Percentiles rank a stretch among this genome's conserved stretches.
These are phyloP conservation scores for Periconia sp. DNA, from an alignment of 2,329 filamentous ascomycete species.

Conservation along the genomic window DNA sequence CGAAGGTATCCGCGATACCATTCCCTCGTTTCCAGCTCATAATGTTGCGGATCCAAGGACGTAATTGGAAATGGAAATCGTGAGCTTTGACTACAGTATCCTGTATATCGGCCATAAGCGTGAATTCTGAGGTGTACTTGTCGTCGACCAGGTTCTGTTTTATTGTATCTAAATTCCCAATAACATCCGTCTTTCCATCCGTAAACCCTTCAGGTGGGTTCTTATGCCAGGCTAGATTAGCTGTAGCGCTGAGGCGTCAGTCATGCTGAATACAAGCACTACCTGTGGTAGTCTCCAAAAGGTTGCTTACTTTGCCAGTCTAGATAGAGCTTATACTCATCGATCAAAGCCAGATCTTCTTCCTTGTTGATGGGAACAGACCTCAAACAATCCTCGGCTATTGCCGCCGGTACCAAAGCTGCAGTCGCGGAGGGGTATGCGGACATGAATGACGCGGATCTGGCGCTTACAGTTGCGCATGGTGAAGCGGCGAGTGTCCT, in stretches of 20 bases:
- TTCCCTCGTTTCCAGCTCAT: not conserved
- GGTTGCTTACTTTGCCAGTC: slow-evolving; percentile 3
- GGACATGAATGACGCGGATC: slow-evolving; percentile 1
- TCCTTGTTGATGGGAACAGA: slow-evolving; percentile 24
- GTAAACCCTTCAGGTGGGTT: slow-evolving; percentile 26
- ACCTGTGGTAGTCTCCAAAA: slow-evolving; percentile 9
- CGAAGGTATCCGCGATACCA: slow-evolving; percentile 21
- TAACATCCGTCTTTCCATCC: slow-evolving; percentile 31
- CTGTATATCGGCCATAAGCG: not conserved
- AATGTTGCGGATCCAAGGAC: not conserved
- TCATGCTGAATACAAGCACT: slow-evolving; percentile 13
- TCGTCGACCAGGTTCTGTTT: too few relatives aligned
- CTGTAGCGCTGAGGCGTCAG: slow-evolving; percentile 23
- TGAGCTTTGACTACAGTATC: slow-evolving; percentile 1
- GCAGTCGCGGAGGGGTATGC: slow-evolving; percentile 3
- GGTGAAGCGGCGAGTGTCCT: slow-evolving; percentile 1
- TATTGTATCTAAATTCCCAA: slow-evolving; percentile 27
- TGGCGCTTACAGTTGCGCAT: slow-evolving; percentile 2
- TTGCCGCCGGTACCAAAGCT: slow-evolving; percentile 6
- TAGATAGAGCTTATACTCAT: slow-evolving; percentile 1
- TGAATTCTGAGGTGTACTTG: slow-evolving; percentile 30
- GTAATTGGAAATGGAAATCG: not conserved
- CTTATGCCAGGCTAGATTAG: slow-evolving; percentile 32
- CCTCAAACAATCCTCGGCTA: slow-evolving; percentile 19
- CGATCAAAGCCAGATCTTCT: slow-evolving; percentile 6